Conservation (phyloP, 495 filamentous ascomycete species). For the Podospora appendiculata region DNA sequence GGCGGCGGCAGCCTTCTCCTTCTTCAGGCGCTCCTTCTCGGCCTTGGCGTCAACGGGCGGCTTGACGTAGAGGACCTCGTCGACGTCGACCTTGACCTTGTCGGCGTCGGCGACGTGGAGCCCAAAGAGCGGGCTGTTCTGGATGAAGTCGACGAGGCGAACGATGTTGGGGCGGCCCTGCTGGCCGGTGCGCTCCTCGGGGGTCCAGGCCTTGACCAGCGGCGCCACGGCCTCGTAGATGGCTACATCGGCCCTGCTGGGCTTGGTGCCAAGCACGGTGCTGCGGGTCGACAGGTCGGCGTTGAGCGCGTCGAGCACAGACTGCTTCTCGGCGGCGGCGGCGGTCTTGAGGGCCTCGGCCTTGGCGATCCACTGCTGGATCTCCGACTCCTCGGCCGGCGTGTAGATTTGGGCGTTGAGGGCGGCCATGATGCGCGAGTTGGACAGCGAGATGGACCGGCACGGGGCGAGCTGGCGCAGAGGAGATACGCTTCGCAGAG, state of each 20-base stretch:
- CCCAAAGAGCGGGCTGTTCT: conserved; percentile 74
- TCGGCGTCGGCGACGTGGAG: conserved; percentile 57
- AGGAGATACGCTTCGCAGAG: conserved; percentile 35
- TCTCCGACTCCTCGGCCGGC: conserved; percentile 70
- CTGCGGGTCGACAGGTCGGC: conserved; percentile 79
- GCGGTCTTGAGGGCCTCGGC: conserved; percentile 55
- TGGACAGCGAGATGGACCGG: conserved; percentile 12
- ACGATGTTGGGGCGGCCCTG: conserved; percentile 87
- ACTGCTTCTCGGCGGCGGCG: conserved; percentile 36
- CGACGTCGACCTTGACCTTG: conserved; percentile 71
- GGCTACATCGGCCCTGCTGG: conserved; percentile 81
- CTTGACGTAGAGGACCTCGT: conserved; percentile 74
- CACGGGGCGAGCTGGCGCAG: conserved; percentile 10
- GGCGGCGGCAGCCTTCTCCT: conserved; percentile 66
- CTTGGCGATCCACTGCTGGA: conserved; percentile 78
- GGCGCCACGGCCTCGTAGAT: conserved; percentile 77
- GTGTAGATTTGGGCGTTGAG: conserved; percentile 65
- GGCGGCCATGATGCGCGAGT: conserved; percentile 43
- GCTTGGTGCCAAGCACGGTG: conserved; percentile 83
- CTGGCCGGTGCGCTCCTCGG: conserved; percentile 86
- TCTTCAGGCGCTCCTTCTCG: conserved; percentile 84
- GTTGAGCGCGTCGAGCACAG: conserved; percentile 67
- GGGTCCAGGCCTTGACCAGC: conserved; percentile 67
- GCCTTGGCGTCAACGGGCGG: conserved; percentile 76
- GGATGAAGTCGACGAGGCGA: conserved; percentile 87